Percentiles rank a stretch among this genome's conserved stretches.
These are phyloP conservation scores for Orbilia blumenaviensis DNA, from an alignment of 2,329 filamentous ascomycete genomes.

Conservation along the genomic window DNA sequence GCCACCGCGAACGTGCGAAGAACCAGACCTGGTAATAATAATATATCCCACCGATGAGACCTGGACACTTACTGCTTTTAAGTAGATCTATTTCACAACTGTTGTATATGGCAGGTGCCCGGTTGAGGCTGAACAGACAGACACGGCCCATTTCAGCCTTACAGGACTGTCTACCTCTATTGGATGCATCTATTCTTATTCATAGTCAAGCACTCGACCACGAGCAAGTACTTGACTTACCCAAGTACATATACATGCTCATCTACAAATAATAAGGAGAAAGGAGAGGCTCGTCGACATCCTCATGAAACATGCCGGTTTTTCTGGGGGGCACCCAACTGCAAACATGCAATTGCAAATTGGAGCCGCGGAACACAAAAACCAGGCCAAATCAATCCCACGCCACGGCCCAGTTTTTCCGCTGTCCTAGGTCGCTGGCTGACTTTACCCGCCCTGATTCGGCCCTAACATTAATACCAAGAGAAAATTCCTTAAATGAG, in stretches of 20 bases:
- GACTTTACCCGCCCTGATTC: conserved; percentile 4
- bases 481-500: not conserved
- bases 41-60: not conserved
- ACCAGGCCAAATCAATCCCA: conserved; percentile 15
- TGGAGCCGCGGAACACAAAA: conserved; percentile 1
- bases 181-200: not conserved
- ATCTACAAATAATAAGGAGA: not conserved
- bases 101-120: too few species aligned
- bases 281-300: not conserved
- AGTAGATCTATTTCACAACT: too few species aligned
- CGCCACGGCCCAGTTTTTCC: conserved; percentile 16
- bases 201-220: too few species aligned
- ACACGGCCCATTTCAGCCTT: not conserved
- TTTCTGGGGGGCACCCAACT: not conserved
- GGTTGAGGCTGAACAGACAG: not conserved
- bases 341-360: not conserved
- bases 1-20: conserved; percentile 4
- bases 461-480: conserved; percentile 5
- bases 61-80: not conserved
- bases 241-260: not conserved
- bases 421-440: not conserved
- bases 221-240: too few species aligned
- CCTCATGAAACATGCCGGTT: conserved; percentile 21
- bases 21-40: not conserved
- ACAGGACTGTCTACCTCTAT: too few species aligned